These are phyloP conservation scores for Picochlorum sp. DNA, from an alignment of 139 green algal species.

Conservation along the genomic window DNA sequence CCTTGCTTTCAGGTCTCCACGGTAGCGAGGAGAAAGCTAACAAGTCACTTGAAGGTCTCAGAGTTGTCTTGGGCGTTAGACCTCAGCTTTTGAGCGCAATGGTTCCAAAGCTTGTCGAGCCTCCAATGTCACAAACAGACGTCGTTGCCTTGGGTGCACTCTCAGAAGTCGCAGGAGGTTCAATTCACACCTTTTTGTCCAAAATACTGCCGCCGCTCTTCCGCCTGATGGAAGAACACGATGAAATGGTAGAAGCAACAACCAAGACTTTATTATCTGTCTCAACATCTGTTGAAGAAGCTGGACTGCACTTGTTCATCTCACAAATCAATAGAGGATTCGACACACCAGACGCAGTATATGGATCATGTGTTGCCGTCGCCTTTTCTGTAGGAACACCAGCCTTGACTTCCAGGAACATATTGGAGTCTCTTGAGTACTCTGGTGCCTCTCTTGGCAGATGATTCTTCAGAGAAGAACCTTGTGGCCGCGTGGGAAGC, in stretches of 20 bases:
- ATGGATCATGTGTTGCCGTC: constrained; percentile 48
- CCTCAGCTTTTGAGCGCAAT: constrained; percentile 63
- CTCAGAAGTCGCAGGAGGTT: constrained; percentile 54
- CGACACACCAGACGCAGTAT: constrained; percentile 41
- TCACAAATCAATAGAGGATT: constrained; percentile 57
- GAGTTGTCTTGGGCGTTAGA: constrained; percentile 73
- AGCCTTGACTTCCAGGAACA: constrained; percentile 61
- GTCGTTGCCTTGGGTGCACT: constrained; percentile 61
- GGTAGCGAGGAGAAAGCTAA: constrained; percentile 14
- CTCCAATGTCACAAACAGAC: constrained; percentile 38
- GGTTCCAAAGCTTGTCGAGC: constrained; percentile 64
- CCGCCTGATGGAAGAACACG: constrained; percentile 17
- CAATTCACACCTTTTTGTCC: constrained; percentile 58
- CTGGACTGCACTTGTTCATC: constrained; percentile 66
- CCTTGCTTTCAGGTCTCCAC: constrained; percentile 59
- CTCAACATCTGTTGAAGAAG: constrained; percentile 41
- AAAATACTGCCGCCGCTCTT: constrained; percentile 66
- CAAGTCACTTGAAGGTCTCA: constrained; percentile 71
- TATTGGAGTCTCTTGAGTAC: constrained; percentile 49
- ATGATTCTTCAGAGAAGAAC: constrained; percentile 34
- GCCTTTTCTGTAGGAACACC: constrained; percentile 25
- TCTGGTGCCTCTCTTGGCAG: constrained; percentile 52
- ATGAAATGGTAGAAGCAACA: constrained; percentile 7
- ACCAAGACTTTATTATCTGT: constrained; percentile 28
- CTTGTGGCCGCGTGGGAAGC: constrained; percentile 62